These are phyloP conservation scores for Funneliformis geosporum DNA, from an alignment of 192 early-diverging fungal genomes.

Conservation along the genomic window DNA sequence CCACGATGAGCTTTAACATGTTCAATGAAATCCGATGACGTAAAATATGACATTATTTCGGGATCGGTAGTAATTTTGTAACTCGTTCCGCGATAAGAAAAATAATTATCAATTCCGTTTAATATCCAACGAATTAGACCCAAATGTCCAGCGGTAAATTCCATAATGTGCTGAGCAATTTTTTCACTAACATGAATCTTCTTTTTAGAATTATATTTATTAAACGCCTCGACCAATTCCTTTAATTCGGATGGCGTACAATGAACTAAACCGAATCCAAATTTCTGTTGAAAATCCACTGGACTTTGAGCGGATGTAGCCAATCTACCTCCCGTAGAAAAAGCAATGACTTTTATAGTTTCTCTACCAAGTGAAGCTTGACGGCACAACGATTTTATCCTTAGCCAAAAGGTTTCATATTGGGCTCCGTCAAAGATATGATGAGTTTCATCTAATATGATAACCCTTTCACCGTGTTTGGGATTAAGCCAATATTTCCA, in stretches of 20 bases:
- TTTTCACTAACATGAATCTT: constrained; percentile 29
- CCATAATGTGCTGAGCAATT: constrained; percentile 24
- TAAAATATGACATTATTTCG: constrained; percentile 27
- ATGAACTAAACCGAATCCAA: constrained; percentile 21
- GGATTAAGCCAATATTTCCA: constrained; percentile 33
- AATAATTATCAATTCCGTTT: constrained; percentile 31
- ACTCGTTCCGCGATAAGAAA: constrained; percentile 24
- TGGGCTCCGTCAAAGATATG: constrained; percentile 9
- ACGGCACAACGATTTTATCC: constrained; percentile 22
- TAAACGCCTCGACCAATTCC: constrained; percentile 23
- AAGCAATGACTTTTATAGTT: constrained; percentile 19
- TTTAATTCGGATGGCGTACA: constrained; percentile 16
- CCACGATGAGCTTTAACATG: constrained; percentile 31
- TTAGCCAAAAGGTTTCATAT: constrained; percentile 26
- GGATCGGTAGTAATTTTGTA: constrained; percentile 19
- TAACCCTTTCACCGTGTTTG: constrained; percentile 26
- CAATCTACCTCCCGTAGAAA: constrained; percentile 27
- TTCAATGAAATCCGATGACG: constrained; percentile 21
- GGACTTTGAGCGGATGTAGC: constrained; percentile 21
- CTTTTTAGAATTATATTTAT: constrained; percentile 20
- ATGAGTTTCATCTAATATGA: constrained; percentile 29
- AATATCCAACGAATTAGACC: constrained; percentile 29
- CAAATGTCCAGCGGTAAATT: constrained; percentile 25
- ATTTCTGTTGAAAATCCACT: constrained; percentile 28
- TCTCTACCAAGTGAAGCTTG: constrained; percentile 5